These are phyloP conservation scores for Ophiostoma triangulosporum DNA, from an alignment of 2,329 filamentous ascomycete species.

Conservation along the genomic window DNA sequence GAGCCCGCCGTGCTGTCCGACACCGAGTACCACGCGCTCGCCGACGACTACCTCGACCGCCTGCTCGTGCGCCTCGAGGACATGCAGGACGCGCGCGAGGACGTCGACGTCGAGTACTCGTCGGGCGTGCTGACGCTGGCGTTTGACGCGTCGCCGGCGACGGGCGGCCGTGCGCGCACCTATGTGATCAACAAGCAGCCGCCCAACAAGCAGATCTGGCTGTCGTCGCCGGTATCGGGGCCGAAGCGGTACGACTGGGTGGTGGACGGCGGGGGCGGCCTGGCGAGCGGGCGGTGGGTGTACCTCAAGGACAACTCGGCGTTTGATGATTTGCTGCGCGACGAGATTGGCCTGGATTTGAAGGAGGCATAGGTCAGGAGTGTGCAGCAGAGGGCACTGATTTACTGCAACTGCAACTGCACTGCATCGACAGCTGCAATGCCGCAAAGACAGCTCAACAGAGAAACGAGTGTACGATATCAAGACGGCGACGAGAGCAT, in stretches of 20 bases:
- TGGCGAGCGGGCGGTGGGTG: conserved; percentile 63
- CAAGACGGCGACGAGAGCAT: not conserved
- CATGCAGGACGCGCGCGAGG: conserved; percentile 56
- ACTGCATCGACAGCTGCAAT: no score
- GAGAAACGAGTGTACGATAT: not conserved
- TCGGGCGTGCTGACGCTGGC: conserved; percentile 14
- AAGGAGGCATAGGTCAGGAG: not conserved
- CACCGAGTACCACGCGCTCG: conserved; percentile 60
- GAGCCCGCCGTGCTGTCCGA: conserved; percentile 38
- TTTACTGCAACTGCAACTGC: no score
- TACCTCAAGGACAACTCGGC: conserved; percentile 74
- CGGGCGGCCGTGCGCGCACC: conserved; percentile 48
- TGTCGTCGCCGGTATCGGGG: conserved; percentile 79
- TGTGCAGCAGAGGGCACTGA: conserved; percentile 10
- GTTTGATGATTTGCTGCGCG: conserved; percentile 56
- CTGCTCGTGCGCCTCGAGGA: conserved; percentile 52
- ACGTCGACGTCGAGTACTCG: conserved; percentile 79
- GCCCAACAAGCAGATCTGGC: conserved; percentile 94
- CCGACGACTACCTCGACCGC: conserved; percentile 58
- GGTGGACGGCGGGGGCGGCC: conserved; percentile 22
- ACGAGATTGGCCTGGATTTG: conserved; percentile 62
- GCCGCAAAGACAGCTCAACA: conserved; percentile 6
- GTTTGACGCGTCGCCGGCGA: not conserved
- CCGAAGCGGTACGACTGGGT: conserved; percentile 95
- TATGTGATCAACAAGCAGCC: conserved; percentile 99